Evolutionary conservation across 108 stramenopile species (phyloP).

Genomic region (Parietichytrium sp.): DNA sequence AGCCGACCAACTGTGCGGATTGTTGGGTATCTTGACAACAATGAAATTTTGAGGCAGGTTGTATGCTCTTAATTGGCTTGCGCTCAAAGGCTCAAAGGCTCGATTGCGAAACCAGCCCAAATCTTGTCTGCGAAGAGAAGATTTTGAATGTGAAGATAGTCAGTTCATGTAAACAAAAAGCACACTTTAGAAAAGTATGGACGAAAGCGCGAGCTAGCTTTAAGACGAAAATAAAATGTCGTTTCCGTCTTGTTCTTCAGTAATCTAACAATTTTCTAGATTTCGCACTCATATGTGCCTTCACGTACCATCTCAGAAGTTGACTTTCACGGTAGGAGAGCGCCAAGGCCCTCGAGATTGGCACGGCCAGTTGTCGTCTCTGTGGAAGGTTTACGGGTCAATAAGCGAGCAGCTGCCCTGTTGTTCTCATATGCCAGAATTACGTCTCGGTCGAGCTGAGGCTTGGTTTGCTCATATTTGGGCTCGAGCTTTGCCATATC

Average conservation of each 20-base stretch:
- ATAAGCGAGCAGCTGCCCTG: neutral
- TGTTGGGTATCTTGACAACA: neutral
- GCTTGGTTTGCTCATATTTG: neutral
- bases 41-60: neutral
- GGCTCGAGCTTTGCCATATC: neutral
- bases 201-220: no score
- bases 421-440: neutral
- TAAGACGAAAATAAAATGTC: neutral
- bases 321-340: neutral
- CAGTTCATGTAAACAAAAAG: neutral
- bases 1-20: neutral
- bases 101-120: neutral
- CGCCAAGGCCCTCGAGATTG: conserved; percentile 4
- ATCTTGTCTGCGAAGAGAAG: neutral
- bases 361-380: conserved; percentile 37
- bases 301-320: neutral
- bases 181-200: neutral
- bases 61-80: no score
- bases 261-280: neutral
- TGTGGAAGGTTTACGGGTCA: neutral
- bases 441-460: neutral
- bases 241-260: neutral
- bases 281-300: neutral
- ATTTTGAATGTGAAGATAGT: neutral
- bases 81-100: neutral